Evolutionary conservation across 169 alveolate genomes (phyloP), one percentile per base, ranked within the genome.

Genomic region (Besnoitia besnoiti): DNA sequence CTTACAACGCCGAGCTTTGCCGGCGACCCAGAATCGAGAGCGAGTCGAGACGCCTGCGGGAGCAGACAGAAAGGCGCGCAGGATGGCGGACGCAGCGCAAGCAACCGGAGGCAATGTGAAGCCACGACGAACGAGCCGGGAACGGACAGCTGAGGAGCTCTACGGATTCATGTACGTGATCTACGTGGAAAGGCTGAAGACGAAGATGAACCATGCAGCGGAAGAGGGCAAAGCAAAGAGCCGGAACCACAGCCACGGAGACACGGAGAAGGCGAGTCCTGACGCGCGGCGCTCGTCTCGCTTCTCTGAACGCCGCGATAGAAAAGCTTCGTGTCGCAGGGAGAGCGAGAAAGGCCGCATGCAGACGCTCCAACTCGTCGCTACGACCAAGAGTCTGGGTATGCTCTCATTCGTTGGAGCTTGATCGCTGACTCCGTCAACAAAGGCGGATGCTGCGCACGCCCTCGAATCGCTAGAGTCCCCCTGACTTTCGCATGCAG

Each of bases 151-250:
- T 0, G 14, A 37, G 8, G 80, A 55, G n/a, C 80, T 67, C 30
- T 67, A 67, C 44, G 44, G 80, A 1, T 67, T 67, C 80, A 33
- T 67, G 46, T n/a, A 67, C n/a, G 80, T 67, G 80, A 35, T 67
- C 24, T 67, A 67, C 80, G 21, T 67, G 2, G 42, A 67, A 37
- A 33, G 12, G 80, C 8, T 67, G 80, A 67, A 67, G 44, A 67
- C 44, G 80, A 8, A 67, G n/a, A 8, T 16, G 80, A 30, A n/a
- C 14, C 80, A 30, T 10, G 3, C n/a, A 55, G 67, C 67, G 67
- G 3, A n/a, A 19, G 12, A n/a, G 4, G 30, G 67, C 30, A 21
- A 55, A 3, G 67, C 4, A 3, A 19, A 3, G 30, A 0, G 67
- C 7, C 5, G 24, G 67, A 21, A 55, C 3, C 3, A 55, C 33